These are phyloP conservation scores for Beta vulgaris DNA, from an alignment of 148 eudicot genomes.

Conservation along the genomic window DNA sequence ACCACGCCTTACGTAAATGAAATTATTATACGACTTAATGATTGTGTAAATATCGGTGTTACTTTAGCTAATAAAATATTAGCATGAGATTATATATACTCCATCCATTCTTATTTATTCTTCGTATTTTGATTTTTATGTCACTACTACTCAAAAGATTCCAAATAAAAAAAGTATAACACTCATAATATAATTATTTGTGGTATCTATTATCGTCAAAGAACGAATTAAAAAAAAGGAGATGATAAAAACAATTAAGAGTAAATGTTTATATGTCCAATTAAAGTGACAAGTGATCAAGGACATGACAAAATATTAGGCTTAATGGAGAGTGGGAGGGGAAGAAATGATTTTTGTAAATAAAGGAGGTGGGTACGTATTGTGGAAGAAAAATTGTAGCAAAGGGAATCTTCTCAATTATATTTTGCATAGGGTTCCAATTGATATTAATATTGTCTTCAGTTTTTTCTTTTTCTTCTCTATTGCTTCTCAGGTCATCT, in stretches of 20 bases:
- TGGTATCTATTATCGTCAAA: too few relatives aligned
- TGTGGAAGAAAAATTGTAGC: not conserved
- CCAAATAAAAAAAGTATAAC: too few relatives aligned
- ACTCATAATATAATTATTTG: too few relatives aligned
- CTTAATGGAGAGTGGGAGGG: conserved; percentile 22
- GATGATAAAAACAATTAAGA: not conserved
- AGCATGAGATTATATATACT: too few relatives aligned
- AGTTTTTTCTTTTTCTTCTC: not conserved
- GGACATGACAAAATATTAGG: conserved; percentile 35
- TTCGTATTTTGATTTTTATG: too few relatives aligned
- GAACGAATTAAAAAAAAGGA: not conserved
- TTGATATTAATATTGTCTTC: not conserved
- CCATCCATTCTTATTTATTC: too few relatives aligned
- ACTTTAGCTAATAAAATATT: too few relatives aligned
- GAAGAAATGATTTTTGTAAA: not conserved
- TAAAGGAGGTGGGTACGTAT: not conserved
- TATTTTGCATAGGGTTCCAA: conserved; percentile 26
- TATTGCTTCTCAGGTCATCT: not conserved
- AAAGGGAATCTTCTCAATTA: not conserved
- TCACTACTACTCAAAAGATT: too few relatives aligned
- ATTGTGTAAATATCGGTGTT: too few relatives aligned
- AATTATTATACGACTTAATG: too few relatives aligned
- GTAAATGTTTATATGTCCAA: conserved; percentile 6
- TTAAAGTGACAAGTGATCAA: conserved; percentile 18
- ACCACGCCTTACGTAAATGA: not conserved